A percentile compares a stretch with the other conserved stretches of the same genome.
Evolutionary conservation across 345 rosid genomes (phyloP).

Genomic region (Hibiscus tridactylites): DNA sequence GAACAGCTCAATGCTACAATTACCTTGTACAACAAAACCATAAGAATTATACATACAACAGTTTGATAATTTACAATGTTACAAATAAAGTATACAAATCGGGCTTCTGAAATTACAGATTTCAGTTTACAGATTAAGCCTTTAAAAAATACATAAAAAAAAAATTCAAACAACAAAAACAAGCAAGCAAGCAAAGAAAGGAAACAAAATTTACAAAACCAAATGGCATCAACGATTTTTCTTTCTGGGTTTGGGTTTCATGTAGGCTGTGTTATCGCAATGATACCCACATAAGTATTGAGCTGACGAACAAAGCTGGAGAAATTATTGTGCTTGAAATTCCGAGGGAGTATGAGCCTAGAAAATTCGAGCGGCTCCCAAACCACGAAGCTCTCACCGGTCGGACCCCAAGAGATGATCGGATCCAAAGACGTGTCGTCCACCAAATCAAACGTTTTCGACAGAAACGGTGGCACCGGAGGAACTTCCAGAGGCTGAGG

Average conservation of each 20-base stretch:
- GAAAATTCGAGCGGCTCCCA: constrained; percentile 90
- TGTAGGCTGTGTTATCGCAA: constrained; percentile 23
- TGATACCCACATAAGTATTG: constrained; percentile 86
- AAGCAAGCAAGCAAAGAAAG: constrained; percentile 9
- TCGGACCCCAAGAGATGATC: constrained; percentile 75
- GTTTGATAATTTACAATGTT: neutral
- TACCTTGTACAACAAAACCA: neutral
- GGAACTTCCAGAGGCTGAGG: constrained; percentile 58
- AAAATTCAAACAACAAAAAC: constrained; percentile 2
- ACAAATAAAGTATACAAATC: neutral
- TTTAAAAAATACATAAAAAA: neutral
- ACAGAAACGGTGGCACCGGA: constrained; percentile 69
- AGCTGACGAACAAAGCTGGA: constrained; percentile 97
- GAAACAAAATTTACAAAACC: neutral
- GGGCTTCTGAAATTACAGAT: neutral
- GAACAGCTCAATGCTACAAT: constrained; percentile 1
- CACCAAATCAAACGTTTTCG: constrained; percentile 83
- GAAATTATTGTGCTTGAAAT: constrained; percentile 95
- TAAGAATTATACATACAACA: neutral
- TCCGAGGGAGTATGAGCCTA: constrained; percentile 62
- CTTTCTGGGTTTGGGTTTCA: neutral
- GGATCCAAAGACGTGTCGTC: constrained; percentile 69
- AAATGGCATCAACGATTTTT: neutral
- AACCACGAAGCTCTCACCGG: constrained; percentile 74
- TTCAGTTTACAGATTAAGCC: neutral